phyloP scores from a whole-genome alignment of 2,329 filamentous ascomycete species.

The Colletotrichum sojae region DNA sequence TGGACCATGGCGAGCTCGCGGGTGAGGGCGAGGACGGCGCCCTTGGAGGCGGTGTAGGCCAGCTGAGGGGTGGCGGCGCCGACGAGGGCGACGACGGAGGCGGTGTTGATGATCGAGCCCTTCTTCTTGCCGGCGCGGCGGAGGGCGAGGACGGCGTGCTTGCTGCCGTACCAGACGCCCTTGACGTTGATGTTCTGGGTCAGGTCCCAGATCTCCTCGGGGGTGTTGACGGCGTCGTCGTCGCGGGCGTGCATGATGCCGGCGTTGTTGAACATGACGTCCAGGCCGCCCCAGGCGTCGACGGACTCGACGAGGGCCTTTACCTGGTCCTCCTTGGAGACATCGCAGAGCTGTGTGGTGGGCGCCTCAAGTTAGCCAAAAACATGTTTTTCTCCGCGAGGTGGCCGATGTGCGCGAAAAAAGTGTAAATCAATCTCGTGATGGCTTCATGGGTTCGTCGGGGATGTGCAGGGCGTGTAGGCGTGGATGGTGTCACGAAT shows the following conservation, averaged over 20 bases:
- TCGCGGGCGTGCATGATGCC: conserved; percentile 95
- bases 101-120: conserved; percentile 92
- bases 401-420: not conserved
- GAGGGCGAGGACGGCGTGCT: conserved; percentile 88
- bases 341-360: conserved; percentile 69
- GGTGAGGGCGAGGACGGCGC: conserved; percentile 90
- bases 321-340: conserved; percentile 87
- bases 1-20: conserved; percentile 93
- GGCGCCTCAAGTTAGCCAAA: not conserved
- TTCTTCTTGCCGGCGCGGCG: conserved; percentile 84
- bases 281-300: conserved; percentile 88
- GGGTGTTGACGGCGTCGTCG: conserved; percentile 84
- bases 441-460: conserved; percentile 9
- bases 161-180: conserved; percentile 97
- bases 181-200: conserved; percentile 97
- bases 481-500: too few species aligned
- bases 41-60: conserved; percentile 95
- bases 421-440: conserved; percentile 1
- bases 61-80: conserved; percentile 90
- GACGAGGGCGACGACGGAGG: conserved; percentile 88
- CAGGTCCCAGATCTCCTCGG: conserved; percentile 93
- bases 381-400: not conserved
- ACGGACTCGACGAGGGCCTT: conserved; percentile 80
- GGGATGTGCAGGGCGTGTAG: not conserved
- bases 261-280: conserved; percentile 97